Evolutionary conservation across 179 eudicot species (phyloP), one percentile per base, ranked within the genome.

Genomic region (Spinacia oleracea): DNA sequence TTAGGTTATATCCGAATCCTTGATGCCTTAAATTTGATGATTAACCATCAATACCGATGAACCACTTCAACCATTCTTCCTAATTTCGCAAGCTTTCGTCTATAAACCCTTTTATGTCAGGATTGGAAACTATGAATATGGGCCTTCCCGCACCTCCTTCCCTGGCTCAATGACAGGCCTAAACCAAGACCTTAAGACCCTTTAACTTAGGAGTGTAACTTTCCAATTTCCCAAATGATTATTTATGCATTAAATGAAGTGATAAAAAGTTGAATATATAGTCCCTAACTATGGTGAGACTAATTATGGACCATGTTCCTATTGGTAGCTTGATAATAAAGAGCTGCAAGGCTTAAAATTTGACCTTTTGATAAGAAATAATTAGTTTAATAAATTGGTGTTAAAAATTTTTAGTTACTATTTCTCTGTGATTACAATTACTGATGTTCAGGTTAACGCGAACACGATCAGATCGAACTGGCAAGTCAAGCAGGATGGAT

Each of bases 401-500:
- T 68, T 23, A 21, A 16, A 20, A 0, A 5, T 40, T n/a, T 18
- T 21, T 42, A 42, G 10, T 40, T 21, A 9, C 16, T 5, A 5
- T 46, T 71, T 16, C 23, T 20, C n/a, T 27, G 15, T 48, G 60
- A 53, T 72, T 51, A 53, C 23, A 43, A 53, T 72, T 51, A 53
- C 23, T 53, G 46, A 35, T 73, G 50, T 16, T 35, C 27, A 75
- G 78, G 79, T 66, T 50, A 76, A 9, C 20, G 64, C 25, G 74
- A 64, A 7, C 10, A 65, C 25, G 60, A 74, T 56, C 60, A 51
- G 60, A 74, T 56, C 60, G 60, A 68, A 70, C 34, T 79, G 67
- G 56, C 73, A 60, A 70, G 51, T 23, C 75, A n/a, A 72, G 55
- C 35, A 76, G 74, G 81, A 89, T 89, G 92, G 89, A 88, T 86